Base-by-base conservation (phyloP, 768 basidiomycete genomes). In the Gautieria morchelliformis region DNA sequence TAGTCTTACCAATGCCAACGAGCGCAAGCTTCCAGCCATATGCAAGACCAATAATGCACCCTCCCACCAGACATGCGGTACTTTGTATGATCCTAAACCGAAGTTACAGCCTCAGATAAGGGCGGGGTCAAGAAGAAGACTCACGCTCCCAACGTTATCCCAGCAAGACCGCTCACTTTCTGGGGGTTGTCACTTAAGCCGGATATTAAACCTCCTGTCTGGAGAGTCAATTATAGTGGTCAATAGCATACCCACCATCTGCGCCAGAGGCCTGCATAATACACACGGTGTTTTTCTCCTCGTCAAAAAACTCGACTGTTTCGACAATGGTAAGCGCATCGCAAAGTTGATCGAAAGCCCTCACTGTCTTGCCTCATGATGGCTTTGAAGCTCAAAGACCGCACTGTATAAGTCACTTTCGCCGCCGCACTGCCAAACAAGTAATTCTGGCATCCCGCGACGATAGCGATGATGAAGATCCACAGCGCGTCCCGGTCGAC, bases 311-410 rank as follows among this genome's bases (percentile, higher is more conserved):
- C 60, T 85, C 87, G 63, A 90, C 84, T 87, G 27, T 27, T 50
- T 53, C 57, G 10, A 12, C 37, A 51, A 30, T 58, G 32, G 48
- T 62, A 27, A 49, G 30, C n/a, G n/a, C n/a, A n/a, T n/a, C 37
- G 58, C 12, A 49, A 11, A 33, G 17, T 0, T 14, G 8, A 40
- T 24, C 14, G n/a, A n/a, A 40, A 19, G 24, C 32, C 79, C 79
- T 71, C 64, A 82, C 87, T 83, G 66, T 96, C 95, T 75, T 95
- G 93, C 49, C 90, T 78, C 15, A 97, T 73, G 57, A 93, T 86
- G 6, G 93, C 81, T 50, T 71, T 76, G 80, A 97, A 95, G 59
- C 76, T 80, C 49, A 87, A 66, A 1, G 76, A 75, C 35, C 95
- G 83, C 44, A 97, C 68, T 59, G 82, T 85, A 35, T 78, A 72